Evolutionary conservation across 768 basidiomycete genomes (phyloP), one percentile per base, ranked within the genome.

Genomic region (Cystobasidium onofrii): DNA sequence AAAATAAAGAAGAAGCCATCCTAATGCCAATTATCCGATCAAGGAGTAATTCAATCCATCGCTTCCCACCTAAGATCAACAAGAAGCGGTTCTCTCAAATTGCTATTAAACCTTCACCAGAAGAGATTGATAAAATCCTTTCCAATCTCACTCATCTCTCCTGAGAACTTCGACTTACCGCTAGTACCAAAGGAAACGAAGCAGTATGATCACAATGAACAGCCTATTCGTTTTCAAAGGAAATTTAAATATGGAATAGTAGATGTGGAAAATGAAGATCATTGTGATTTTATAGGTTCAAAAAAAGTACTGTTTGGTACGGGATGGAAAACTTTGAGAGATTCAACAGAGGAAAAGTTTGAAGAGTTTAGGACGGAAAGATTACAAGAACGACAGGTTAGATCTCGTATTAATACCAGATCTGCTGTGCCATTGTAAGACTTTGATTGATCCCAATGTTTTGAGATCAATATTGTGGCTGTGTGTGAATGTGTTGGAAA

Each of bases 281-380:
- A 64, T 64, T 64, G 63, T 44, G 63, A 64, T 25, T 64, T 36
- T 64, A 9, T 18, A 39, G 33, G 33, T 2, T 25, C 41, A 2
- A 64, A 39, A 23, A 64, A 43, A 15, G 20, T 64, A 9, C 63
- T 64, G 6, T 64, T 64, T 23, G 15, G 13, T 4, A 64, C 63
- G 18, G 63, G 63, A 34, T 64, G 63, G 63, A 39, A 44, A 23
- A 64, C 63, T 25, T 43, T 64, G 33, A 64, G 41, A 64, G 63
- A 64, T 13, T 13, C 3, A 2, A 64, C 63, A 25, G 25, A 44
- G 20, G 29, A 36, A 25, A 64, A 39, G 23, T 64, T 31, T 36
- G 63, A 64, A 23, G 34, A n/a, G 1, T 64, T 36, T 36, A 39
- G 63, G 63, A 64, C 63, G 63, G 63, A 64, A 23, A 44, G 43